Conservation (phyloP, 352 stramenopile species). For the Thalassiosira delicatula region DNA sequence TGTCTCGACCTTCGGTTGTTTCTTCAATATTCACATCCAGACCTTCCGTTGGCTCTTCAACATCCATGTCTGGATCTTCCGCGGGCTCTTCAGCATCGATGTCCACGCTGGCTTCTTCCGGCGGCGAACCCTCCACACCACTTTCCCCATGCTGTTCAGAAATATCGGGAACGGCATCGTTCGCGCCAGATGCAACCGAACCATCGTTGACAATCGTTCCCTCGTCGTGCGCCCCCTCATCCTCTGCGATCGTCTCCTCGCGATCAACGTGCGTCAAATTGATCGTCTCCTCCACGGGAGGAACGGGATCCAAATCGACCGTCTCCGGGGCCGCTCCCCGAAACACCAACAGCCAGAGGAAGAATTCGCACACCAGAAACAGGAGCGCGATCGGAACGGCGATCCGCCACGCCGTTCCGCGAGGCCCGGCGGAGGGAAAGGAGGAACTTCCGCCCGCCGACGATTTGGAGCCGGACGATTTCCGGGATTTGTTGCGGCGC, state of each 20-base stretch:
- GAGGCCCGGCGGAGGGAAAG: background rate
- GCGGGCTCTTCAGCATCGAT: no score
- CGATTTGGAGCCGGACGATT: background rate
- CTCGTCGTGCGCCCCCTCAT: slow-evolving; percentile 9
- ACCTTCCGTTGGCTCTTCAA: no score
- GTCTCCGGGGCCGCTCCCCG: no score
- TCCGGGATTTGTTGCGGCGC: background rate
- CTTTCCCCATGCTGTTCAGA: no score
- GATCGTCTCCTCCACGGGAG: no score
- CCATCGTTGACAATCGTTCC: slow-evolving; percentile 1
- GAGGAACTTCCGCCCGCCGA: background rate
- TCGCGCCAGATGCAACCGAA: slow-evolving; percentile 1
- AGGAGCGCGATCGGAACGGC: background rate
- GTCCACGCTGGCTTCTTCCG: no score
- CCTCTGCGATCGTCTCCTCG: background rate
- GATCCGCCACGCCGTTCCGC: background rate
- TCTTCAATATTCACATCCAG: no score
- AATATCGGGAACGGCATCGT: no score
- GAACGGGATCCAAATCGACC: no score
- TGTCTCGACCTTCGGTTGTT: no score
- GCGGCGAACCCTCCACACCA: background rate
- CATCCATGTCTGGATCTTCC: no score
- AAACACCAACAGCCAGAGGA: slow-evolving; percentile 19
- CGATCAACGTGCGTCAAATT: no score
- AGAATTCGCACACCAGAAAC: slow-evolving; percentile 15